Conservation (phyloP, 345 rosid genomes). For the Melaleuca quinquenervia region DNA sequence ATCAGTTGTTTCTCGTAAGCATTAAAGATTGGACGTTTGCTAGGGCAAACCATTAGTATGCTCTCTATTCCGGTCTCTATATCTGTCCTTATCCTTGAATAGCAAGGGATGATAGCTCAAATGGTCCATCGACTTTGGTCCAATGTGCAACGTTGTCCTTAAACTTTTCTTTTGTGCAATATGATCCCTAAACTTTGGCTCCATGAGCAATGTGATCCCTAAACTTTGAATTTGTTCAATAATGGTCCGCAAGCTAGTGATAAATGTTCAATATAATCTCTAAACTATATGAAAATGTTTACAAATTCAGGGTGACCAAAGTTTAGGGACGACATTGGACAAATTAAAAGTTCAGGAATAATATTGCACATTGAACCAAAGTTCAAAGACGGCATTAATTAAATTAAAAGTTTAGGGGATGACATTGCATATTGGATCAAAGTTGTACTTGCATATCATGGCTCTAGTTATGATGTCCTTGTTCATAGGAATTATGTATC, state of each 20-base stretch:
- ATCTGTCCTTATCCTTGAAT: too few species aligned
- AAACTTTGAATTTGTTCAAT: background rate
- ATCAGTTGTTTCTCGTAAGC: background rate
- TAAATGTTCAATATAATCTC: background rate
- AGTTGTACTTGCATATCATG: background rate
- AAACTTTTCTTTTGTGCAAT: background rate
- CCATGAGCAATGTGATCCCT: background rate
- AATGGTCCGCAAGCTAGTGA: background rate
- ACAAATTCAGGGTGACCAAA: background rate
- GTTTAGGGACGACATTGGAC: background rate
- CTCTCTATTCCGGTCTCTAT: background rate
- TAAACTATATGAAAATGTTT: background rate
- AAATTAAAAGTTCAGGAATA: too few species aligned
- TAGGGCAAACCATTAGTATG: background rate
- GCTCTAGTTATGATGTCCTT: background rate
- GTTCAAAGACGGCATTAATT: background rate
- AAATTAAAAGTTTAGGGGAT: background rate
- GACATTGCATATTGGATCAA: background rate
- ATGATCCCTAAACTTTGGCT: background rate
- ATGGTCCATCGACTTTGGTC: background rate
- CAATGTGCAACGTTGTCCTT: background rate
- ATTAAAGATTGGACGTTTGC: background rate
- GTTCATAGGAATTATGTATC: background rate
- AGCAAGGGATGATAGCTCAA: background rate
- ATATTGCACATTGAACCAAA: too few species aligned